phyloP scores from a whole-genome alignment of 495 filamentous ascomycete genomes.

The Achaetomiella virescens region DNA sequence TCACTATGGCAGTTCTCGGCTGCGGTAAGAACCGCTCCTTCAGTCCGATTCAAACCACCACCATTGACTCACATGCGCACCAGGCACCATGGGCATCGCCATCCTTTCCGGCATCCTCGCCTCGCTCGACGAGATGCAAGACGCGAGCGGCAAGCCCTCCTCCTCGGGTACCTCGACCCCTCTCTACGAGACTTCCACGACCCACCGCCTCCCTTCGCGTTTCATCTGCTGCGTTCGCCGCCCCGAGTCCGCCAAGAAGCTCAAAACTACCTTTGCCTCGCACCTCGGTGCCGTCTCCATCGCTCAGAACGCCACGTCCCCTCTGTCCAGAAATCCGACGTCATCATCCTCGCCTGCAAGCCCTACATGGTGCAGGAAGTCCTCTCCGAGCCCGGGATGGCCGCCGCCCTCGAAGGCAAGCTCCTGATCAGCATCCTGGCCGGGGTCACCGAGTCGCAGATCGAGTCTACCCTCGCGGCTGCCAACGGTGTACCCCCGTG shows the following conservation, averaged over 20 bases:
- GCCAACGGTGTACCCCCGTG: slow-evolving; percentile 27
- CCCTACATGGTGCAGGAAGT: slow-evolving; percentile 65
- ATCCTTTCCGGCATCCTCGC: slow-evolving; percentile 75
- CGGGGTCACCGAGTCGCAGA: slow-evolving; percentile 63
- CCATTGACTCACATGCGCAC: neutral
- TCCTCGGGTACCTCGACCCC: slow-evolving; percentile 47
- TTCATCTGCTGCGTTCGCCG: slow-evolving; percentile 75
- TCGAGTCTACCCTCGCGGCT: slow-evolving; percentile 54
- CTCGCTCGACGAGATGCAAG: slow-evolving; percentile 48
- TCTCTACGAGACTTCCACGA: slow-evolving; percentile 44
- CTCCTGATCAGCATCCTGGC: slow-evolving; percentile 79
- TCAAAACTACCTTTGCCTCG: slow-evolving; percentile 52
- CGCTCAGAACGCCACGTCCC: slow-evolving; percentile 47
- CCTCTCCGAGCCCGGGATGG: slow-evolving; percentile 58
- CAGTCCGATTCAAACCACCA: neutral
- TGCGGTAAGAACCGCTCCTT: slow-evolving; percentile 51
- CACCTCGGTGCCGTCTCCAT: slow-evolving; percentile 43
- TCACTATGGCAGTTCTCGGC: slow-evolving; percentile 66
- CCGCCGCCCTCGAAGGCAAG: slow-evolving; percentile 65
- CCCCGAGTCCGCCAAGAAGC: slow-evolving; percentile 53
- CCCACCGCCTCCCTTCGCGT: slow-evolving; percentile 54
- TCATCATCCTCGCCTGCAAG: slow-evolving; percentile 72
- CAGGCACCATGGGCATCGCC: slow-evolving; percentile 76
- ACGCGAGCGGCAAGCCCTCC: slow-evolving; percentile 31
- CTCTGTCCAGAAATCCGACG: slow-evolving; percentile 52